A percentile compares a stretch with the other conserved stretches of the same genome.
Evolutionary conservation across 345 rosid species (phyloP).

Genomic region (Arabidopsis suecica): DNA sequence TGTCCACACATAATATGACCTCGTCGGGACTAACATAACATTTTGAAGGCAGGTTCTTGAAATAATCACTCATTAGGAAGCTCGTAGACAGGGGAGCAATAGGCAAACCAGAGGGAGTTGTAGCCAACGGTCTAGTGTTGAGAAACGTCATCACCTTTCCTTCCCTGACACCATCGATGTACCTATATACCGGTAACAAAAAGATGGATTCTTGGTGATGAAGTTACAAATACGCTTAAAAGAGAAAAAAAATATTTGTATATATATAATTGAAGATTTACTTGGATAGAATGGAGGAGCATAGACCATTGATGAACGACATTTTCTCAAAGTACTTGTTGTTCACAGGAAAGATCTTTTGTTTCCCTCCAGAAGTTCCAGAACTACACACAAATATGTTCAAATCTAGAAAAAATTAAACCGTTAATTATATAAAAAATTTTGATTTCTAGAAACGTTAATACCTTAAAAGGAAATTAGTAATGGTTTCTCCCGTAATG

Average conservation of each 20-base stretch:
- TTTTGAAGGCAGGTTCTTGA: slow-evolving; percentile 56
- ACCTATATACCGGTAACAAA: background rate
- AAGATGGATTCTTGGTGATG: background rate
- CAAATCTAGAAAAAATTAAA: background rate
- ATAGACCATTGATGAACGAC: background rate
- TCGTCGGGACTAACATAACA: slow-evolving; percentile 61
- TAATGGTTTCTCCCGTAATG: slow-evolving; percentile 58
- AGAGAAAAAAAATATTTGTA: background rate
- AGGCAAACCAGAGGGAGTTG: background rate
- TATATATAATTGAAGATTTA: background rate
- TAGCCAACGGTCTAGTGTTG: background rate
- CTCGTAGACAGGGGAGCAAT: background rate
- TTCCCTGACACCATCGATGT: background rate
- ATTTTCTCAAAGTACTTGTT: background rate
- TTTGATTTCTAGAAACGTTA: no score
- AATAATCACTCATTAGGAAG: slow-evolving; percentile 14
- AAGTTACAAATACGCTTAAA: background rate
- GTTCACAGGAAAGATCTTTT: slow-evolving; percentile 16
- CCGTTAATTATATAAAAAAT: no score
- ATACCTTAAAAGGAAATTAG: slow-evolving; percentile 45
- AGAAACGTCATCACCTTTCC: slow-evolving; percentile 10
- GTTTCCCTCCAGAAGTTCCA: slow-evolving; percentile 15
- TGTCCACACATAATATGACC: slow-evolving; percentile 58
- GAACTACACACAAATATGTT: background rate
- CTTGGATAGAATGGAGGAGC: slow-evolving; percentile 3